Evolutionary conservation across 495 filamentous ascomycete species (phyloP), one percentile per base, ranked within the genome.

Genomic region (Zalerion maritima): DNA sequence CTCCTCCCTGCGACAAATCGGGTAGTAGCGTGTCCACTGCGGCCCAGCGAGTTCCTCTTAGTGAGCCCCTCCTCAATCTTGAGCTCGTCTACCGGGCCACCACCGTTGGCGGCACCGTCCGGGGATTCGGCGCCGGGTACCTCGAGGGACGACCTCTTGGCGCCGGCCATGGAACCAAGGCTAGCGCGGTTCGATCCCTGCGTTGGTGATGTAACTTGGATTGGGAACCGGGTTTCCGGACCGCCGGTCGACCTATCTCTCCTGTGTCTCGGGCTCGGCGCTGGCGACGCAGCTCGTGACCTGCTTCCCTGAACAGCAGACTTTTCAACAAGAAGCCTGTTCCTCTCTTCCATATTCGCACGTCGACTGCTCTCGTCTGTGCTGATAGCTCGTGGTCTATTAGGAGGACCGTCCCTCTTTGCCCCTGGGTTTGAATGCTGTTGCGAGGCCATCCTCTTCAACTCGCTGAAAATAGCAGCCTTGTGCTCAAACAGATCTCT

Each of bases 311-410:
- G n/a, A n/a, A n/a, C n/a, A 29, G 30, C 36, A 5, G 50, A 59
- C 49, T 69, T 73, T 46, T 74, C 60, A 10, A 83, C 67, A 28
- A 96, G 76, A 18, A 81, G 82, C 24, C 84, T 75, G 43, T 79
- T 77, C 16, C 89, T 74, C 35, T 89, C 87, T 48, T 96, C 87
- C 71, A 91, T 84, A 44, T 87, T 73, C 8, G 80, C 84, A 31
- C 85, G 83, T 20, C 89, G 81, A 53, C 91, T 91, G 56, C 81
- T 87, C 61, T 96, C 89, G 46, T 99, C 89, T 0, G 85, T 92
- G 52, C 81, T 91, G 45, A 96, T 80, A 14, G 85, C 86, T 21
- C 91, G 75, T 5, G 82, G 75, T 21, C 84, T 76, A 31, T 71
- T 69, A 19, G 57, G 62, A 24, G 46, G 52, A 15, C 43, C 49